Base-by-base conservation (phyloP, 805 yeast species). In the Candida manassasensis region DNA sequence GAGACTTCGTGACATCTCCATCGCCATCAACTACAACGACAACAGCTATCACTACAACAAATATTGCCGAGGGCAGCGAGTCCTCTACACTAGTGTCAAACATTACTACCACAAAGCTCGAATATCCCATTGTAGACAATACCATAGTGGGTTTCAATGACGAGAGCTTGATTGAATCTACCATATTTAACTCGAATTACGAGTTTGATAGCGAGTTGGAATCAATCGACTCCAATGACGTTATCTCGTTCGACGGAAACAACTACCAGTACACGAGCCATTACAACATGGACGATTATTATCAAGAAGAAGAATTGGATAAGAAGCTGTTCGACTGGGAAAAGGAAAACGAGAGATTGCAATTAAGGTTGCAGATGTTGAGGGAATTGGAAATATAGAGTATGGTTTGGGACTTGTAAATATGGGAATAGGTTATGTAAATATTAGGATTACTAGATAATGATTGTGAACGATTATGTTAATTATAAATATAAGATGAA, bases 361-460 rank as follows among this genome's bases (percentile, higher is more conserved):
- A 66, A 48, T 55, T 66, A 29, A 52, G 71, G 29, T 47, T 57
- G 36, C 69, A 63, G 40, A 55, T 66, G 35, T 43, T 63, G 41
- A 50, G 48, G 32, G 69, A 66, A 35, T 51, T 65, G 26, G 33
- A 30, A 30, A n/a, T 19, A 19, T 30, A 30, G 15, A 19, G 4
- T 29, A 16, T 18, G 12, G 27, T 24, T 21, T 8, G 22, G 27
- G 19, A 13, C 33, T 30, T 30, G 33, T 30, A 30, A 19, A 30
- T 30, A 30, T 30, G 33, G 33, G 33, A 5, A 13, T 13, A 13
- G 15, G 7, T 9, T n/a, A 21, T 27, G 30, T 17, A 27, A 27
- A 27, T 27, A 27, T 9, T 10, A 9, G 11, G 25, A 21, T 21
- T 9, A 21, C n/a, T n/a, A n/a, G n/a, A n/a, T n/a, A n/a, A n/a